Conservation (phyloP, 441 rosid genomes). For the Brassica hybrid region DNA sequence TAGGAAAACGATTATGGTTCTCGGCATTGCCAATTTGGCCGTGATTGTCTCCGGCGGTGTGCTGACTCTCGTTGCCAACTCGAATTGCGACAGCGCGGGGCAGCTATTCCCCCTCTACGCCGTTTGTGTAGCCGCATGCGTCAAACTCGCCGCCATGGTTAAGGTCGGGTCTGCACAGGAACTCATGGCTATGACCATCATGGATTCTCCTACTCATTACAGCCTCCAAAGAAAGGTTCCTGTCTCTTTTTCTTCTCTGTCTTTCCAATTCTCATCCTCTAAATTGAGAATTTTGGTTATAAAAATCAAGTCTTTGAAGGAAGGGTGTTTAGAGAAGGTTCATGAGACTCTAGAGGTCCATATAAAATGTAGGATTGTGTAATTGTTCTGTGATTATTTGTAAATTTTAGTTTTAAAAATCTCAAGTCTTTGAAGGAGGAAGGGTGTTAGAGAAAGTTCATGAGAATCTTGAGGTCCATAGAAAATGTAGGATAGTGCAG, state of each 20-base stretch:
- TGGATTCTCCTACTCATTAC: conserved; percentile 54
- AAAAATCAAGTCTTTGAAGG: conserved; percentile 13
- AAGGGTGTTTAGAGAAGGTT: not conserved
- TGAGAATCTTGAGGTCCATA: no score
- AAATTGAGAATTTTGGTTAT: not conserved
- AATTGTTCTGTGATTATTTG: no score
- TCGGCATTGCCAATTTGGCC: conserved; percentile 53
- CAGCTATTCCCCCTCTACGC: conserved; percentile 46
- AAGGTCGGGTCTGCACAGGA: conserved; percentile 63
- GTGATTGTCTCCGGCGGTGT: conserved; percentile 52
- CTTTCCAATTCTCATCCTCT: not conserved
- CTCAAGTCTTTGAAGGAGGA: no score
- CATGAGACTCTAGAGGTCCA: conserved; percentile 5
- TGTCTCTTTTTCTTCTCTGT: not conserved
- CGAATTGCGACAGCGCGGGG: conserved; percentile 45
- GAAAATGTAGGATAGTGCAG: not conserved
- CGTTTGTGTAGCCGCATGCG: conserved; percentile 57
- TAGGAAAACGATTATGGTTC: conserved; percentile 49
- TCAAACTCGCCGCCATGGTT: conserved; percentile 61
- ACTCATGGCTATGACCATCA: conserved; percentile 63
- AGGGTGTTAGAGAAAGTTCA: no score
- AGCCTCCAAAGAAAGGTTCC: conserved; percentile 67
- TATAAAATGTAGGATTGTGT: not conserved
- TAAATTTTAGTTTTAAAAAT: no score
- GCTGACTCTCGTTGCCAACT: conserved; percentile 42